These are phyloP conservation scores for Adansonia madagascariensis DNA, from an alignment of 441 rosid species.

Conservation along the genomic window DNA sequence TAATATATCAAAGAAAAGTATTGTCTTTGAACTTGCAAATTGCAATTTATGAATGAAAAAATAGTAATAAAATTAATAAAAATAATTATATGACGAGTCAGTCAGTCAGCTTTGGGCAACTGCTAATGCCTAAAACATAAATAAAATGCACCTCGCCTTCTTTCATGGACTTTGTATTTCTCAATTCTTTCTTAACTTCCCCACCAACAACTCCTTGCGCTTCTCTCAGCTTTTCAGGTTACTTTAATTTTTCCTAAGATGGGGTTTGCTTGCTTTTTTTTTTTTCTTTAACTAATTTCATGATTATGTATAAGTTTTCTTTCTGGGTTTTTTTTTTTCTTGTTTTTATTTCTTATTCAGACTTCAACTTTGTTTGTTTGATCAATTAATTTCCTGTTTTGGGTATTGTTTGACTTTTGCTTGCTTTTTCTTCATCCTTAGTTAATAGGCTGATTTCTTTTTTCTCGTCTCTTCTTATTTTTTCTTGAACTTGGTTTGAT, in stretches of 20 bases:
- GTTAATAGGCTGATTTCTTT: background rate
- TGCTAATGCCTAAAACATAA: no score
- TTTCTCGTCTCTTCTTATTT: background rate
- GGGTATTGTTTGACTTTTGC: background rate
- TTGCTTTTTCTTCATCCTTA: background rate
- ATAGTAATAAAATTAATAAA: no score
- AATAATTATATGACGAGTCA: no score
- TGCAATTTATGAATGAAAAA: no score
- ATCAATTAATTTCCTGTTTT: background rate
- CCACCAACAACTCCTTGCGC: no score
- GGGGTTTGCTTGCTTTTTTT: background rate
- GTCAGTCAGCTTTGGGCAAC: no score
- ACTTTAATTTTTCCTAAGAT: background rate
- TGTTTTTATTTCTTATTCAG: background rate
- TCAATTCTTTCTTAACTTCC: no score
- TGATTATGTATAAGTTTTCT: background rate
- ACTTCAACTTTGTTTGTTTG: background rate
- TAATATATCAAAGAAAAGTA: no score
- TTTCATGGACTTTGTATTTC: no score
- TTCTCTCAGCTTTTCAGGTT: background rate
- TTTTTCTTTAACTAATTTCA: background rate
- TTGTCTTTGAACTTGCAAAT: no score
- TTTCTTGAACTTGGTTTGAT: background rate
- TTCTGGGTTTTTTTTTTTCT: background rate
- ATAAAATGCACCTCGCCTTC: no score